A percentile compares a stretch with the other conserved stretches of the same genome.
These are phyloP conservation scores for Eustoma russellianum DNA, from an alignment of 257 asterid genomes.

Conservation along the genomic window DNA sequence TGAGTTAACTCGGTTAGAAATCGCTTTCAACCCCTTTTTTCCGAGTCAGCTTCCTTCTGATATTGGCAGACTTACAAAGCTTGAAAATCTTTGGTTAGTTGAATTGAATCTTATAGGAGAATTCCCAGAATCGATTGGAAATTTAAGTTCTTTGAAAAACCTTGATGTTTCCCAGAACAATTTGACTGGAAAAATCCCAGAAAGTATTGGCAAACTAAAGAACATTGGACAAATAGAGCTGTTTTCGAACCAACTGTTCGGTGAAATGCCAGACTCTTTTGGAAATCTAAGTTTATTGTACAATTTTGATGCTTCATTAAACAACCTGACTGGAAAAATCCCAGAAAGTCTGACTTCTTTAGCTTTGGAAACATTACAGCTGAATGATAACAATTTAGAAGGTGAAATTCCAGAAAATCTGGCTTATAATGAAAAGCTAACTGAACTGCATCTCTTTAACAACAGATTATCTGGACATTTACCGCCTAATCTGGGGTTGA, in stretches of 20 bases:
- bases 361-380: constrained; percentile 37
- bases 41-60: constrained; percentile 45
- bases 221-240: constrained; percentile 42
- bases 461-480: constrained; percentile 52
- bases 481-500: constrained; percentile 49
- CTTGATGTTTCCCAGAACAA: constrained; percentile 49
- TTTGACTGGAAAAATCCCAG: constrained; percentile 58
- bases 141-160: constrained; percentile 30
- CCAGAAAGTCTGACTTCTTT: constrained; percentile 53
- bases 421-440: constrained; percentile 34
- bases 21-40: constrained; percentile 35
- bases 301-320: constrained; percentile 55
- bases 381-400: constrained; percentile 49
- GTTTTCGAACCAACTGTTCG: constrained; percentile 42
- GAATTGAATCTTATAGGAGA: constrained; percentile 37
- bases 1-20: constrained; percentile 42
- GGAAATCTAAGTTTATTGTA: constrained; percentile 36
- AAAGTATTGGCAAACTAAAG: constrained; percentile 38
- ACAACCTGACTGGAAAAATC: constrained; percentile 53
- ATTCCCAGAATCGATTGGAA: constrained; percentile 53
- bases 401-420: constrained; percentile 57
- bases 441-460: constrained; percentile 41
- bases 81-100: constrained; percentile 28
- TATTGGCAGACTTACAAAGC: constrained; percentile 57
- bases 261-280: constrained; percentile 65